Conservation (phyloP, 1,284 basidiomycete species). For the Porogramme epimiltina region DNA sequence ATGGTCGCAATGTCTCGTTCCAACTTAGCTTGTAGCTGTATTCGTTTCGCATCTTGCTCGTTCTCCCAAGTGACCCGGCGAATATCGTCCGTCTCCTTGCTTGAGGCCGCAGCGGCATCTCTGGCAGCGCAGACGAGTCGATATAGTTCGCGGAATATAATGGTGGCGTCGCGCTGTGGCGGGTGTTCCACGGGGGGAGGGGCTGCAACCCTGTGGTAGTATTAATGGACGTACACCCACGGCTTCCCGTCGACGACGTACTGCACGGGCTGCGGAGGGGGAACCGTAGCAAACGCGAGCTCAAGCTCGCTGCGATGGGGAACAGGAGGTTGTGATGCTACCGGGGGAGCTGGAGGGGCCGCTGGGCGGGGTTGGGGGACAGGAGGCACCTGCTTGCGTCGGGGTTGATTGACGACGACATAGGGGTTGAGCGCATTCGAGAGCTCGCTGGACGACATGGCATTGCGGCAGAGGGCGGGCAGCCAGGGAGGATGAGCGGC, state of each 20-base stretch:
- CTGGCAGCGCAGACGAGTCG: constrained; percentile 53
- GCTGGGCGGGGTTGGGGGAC: neutral
- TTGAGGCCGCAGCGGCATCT: constrained; percentile 50
- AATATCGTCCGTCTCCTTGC: constrained; percentile 48
- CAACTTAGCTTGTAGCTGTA: constrained; percentile 57
- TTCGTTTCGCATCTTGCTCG: constrained; percentile 61
- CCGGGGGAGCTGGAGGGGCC: neutral
- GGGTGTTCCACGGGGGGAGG: neutral
- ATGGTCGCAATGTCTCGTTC: constrained; percentile 59
- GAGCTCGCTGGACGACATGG: constrained; percentile 65
- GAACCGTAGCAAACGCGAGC: constrained; percentile 52
- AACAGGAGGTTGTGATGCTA: constrained; percentile 32
- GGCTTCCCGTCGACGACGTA: neutral
- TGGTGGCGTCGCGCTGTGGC: constrained; percentile 32
- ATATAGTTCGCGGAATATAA: constrained; percentile 55
- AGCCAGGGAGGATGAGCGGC: no score
- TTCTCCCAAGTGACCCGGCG: constrained; percentile 66
- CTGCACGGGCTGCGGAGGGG: constrained; percentile 26
- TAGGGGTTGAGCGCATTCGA: constrained; percentile 76
- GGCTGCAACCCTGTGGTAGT: neutral
- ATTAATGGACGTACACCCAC: neutral
- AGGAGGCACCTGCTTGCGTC: constrained; percentile 22
- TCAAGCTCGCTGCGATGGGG: constrained; percentile 63
- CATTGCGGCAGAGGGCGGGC: constrained; percentile 15
- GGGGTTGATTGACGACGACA: constrained; percentile 40